Base-by-base conservation (phyloP, 805 yeast genomes). In the Zygoascus flipseniorum region DNA sequence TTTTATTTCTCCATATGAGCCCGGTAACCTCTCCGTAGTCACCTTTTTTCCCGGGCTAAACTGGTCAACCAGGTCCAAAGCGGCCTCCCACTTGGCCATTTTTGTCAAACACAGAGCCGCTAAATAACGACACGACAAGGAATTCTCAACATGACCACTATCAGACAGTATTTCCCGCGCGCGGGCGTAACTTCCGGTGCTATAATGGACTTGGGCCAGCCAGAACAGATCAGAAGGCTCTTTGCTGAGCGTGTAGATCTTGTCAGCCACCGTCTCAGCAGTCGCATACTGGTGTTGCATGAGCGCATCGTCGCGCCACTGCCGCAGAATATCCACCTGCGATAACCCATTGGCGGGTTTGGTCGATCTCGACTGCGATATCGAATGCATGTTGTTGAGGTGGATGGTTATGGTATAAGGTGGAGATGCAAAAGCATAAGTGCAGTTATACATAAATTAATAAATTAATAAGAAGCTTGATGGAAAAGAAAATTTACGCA, bases 171-270 rank as follows among this genome's bases (percentile, higher is more conserved):
- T 68, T 57, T 82, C 83, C 51, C 89, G 78, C 1, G 95, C 97
- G 35, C 97, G 74, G 43, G 83, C 76, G 67, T 81, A 89, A 63
- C 86, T 80, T 10, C 92, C 92, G 53, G 80, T 81, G 53, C 82
- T 74, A 67, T 81, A 88, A 66, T 85, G 82, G 4, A 86, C 95
- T 70, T 92, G 97, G 0, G 96, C 97, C 31, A 92, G 74, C 97
- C 97, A 90, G 68, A 89, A 92, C 10, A 97, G 97, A 66, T 92
- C 98, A 63, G 85, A 87, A 13, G 96, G 86, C 64, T 90, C 97
- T 55, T 63, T 76, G 0, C 97, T 89, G 56, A 93, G 71, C 0
- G 89, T 79, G 43, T 88, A 76, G 8, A 93, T 87, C 62, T 90
- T 92, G 70, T 93, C 96, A 14, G 96, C 98, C 28, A 93, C 79